phyloP scores from a whole-genome alignment of 2,329 filamentous ascomycete species.

The Cryoendolithus antarcticus region DNA sequence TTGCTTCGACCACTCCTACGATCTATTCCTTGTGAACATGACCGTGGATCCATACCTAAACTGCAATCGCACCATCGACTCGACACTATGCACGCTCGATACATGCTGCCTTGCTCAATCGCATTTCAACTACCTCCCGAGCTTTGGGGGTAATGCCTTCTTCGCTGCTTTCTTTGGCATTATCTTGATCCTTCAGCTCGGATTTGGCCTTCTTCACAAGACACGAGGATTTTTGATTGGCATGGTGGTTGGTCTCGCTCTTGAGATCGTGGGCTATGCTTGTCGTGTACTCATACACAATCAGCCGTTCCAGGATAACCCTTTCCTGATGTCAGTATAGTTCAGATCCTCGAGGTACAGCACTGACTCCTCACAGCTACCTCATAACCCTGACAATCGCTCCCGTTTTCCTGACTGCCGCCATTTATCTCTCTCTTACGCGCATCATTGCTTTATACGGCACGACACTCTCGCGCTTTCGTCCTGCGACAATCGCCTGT shows the following conservation, averaged over 20 bases:
- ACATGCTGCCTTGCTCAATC: constrained; percentile 21
- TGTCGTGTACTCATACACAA: constrained; percentile 36
- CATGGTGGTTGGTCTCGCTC: constrained; percentile 33
- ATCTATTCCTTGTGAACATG: no score
- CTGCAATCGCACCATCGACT: constrained; percentile 12
- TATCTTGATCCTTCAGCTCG: constrained; percentile 36
- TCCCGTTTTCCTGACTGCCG: constrained; percentile 33
- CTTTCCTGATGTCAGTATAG: constrained; percentile 25
- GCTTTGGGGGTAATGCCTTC: constrained; percentile 30
- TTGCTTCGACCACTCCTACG: no score
- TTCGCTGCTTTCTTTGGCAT: constrained; percentile 41
- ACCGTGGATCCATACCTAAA: constrained; percentile 8
- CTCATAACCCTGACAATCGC: constrained; percentile 33
- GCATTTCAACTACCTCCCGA: constrained; percentile 43
- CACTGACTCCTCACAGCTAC: no score
- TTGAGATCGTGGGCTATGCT: constrained; percentile 44
- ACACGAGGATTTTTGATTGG: constrained; percentile 46
- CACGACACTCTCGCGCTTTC: constrained; percentile 12
- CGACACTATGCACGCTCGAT: constrained; percentile 14
- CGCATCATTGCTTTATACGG: constrained; percentile 29
- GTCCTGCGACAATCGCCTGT: constrained; percentile 30
- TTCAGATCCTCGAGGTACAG: no score
- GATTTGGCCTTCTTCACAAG: constrained; percentile 37
- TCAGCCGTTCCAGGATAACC: constrained; percentile 31
- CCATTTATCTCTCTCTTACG: constrained; percentile 34